Evolutionary conservation across 2,329 filamentous ascomycete species (phyloP).

Genomic region (Colletotrichum sp.): DNA sequence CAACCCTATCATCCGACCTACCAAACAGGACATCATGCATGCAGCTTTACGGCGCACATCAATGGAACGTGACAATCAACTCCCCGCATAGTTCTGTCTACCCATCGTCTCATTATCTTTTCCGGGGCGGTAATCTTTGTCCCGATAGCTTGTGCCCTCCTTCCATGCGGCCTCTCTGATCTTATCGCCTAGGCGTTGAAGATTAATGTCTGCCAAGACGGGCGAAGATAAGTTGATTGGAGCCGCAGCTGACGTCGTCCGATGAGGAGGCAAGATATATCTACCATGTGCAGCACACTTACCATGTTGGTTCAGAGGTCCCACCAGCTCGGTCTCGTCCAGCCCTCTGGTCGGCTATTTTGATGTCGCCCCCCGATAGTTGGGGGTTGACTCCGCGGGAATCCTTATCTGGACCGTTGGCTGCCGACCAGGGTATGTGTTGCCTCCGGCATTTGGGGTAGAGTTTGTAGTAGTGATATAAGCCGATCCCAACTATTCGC

Average conservation of each 20-base stretch:
- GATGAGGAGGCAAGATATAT: not conserved
- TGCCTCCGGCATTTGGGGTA: not conserved
- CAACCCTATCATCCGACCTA: not conserved
- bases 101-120: not conserved
- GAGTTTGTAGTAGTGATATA: not conserved
- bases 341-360: not conserved
- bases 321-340: not conserved
- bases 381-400: constrained; percentile 1
- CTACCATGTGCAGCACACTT: not conserved
- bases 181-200: not conserved
- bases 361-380: not conserved
- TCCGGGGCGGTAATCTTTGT: not conserved
- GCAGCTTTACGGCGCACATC: not conserved
- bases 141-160: not conserved
- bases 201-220: not conserved
- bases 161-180: not conserved
- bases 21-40: not conserved
- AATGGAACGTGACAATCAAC: not conserved
- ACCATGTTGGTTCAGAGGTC: not conserved
- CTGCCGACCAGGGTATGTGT: not conserved
- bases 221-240: not conserved
- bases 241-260: not conserved
- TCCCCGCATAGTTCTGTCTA: not conserved
- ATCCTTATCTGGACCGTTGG: constrained; percentile 9
- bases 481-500: not conserved